A percentile compares a stretch with the other conserved stretches of the same genome.
phyloP scores from a whole-genome alignment of 169 alveolate genomes.

The Plasmodium adleri region DNA sequence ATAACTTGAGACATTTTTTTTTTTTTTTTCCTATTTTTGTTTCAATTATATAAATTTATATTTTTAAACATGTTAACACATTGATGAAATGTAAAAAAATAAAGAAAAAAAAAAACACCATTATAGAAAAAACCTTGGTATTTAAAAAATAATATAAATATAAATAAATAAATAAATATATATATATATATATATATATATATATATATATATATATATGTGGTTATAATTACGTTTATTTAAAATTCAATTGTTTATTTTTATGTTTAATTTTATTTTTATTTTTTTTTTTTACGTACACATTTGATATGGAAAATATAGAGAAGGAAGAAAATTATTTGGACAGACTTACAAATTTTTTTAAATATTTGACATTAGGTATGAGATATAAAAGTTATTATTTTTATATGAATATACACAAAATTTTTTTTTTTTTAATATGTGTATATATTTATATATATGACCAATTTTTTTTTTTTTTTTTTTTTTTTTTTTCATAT shows the following conservation, averaged over 20 bases:
- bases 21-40: too few species aligned
- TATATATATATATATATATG: too few species aligned
- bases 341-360: constrained; percentile 22
- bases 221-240: too few species aligned
- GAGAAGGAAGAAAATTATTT: constrained; percentile 32
- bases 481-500: constrained; percentile 45
- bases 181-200: too few species aligned
- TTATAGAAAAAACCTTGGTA: too few species aligned
- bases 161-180: too few species aligned
- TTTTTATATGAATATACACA: background rate
- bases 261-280: background rate
- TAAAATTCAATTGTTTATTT: too few species aligned
- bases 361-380: constrained; percentile 33
- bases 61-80: too few species aligned
- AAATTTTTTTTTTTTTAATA: constrained; percentile 2
- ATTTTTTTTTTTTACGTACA: background rate
- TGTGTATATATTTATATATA: background rate
- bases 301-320: constrained; percentile 9
- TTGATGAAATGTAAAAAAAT: background rate
- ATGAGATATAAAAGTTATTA: background rate
- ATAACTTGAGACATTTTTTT: too few species aligned
- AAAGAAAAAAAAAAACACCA: background rate
- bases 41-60: too few species aligned
- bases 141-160: background rate
- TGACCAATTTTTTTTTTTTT: background rate